A percentile compares a stretch with the other conserved stretches of the same genome.
phyloP scores from a whole-genome alignment of 495 filamentous ascomycete species.

The Aspergillus saccharolyticus region DNA sequence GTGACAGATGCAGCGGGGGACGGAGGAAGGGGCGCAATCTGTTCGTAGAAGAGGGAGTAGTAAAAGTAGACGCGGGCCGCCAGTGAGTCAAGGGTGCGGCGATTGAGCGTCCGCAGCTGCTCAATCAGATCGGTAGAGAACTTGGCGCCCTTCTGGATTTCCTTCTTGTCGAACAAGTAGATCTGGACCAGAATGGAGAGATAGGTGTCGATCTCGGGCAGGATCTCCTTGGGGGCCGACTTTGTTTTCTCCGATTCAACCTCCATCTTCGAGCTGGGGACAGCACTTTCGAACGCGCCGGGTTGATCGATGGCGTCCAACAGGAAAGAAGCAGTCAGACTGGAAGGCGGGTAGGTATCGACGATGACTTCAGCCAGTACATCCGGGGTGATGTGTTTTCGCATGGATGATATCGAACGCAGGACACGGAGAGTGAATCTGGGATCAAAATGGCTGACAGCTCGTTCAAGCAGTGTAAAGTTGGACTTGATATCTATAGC shows the following conservation, averaged over 20 bases:
- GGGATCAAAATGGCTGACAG: slow-evolving; percentile 88
- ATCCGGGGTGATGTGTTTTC: slow-evolving; percentile 80
- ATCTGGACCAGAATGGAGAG: slow-evolving; percentile 86
- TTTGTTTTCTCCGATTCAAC: slow-evolving; percentile 58
- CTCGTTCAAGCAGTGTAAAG: slow-evolving; percentile 84
- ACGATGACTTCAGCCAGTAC: slow-evolving; percentile 75
- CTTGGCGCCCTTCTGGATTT: slow-evolving; percentile 68
- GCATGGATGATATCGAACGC: slow-evolving; percentile 89
- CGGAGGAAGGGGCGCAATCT: slow-evolving; percentile 77
- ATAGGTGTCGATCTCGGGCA: slow-evolving; percentile 91
- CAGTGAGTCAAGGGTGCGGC: slow-evolving; percentile 87
- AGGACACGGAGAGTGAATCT: slow-evolving; percentile 91
- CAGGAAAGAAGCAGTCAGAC: slow-evolving; percentile 60
- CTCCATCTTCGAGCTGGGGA: slow-evolving; percentile 64
- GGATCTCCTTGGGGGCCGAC: slow-evolving; percentile 55
- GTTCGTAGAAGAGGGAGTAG: slow-evolving; percentile 89
- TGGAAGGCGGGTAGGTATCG: slow-evolving; percentile 68
- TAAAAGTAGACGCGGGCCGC: slow-evolving; percentile 97
- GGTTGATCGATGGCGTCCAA: slow-evolving; percentile 62
- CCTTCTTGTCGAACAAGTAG: slow-evolving; percentile 77
- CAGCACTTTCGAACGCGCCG: slow-evolving; percentile 53
- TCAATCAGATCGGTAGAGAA: slow-evolving; percentile 80
- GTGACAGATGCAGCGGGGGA: slow-evolving; percentile 80
- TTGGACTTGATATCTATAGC: slow-evolving; percentile 84
- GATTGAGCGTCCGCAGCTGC: slow-evolving; percentile 81